phyloP scores from a whole-genome alignment of 805 yeast genomes.

The Kluyveromyces siamensis region DNA sequence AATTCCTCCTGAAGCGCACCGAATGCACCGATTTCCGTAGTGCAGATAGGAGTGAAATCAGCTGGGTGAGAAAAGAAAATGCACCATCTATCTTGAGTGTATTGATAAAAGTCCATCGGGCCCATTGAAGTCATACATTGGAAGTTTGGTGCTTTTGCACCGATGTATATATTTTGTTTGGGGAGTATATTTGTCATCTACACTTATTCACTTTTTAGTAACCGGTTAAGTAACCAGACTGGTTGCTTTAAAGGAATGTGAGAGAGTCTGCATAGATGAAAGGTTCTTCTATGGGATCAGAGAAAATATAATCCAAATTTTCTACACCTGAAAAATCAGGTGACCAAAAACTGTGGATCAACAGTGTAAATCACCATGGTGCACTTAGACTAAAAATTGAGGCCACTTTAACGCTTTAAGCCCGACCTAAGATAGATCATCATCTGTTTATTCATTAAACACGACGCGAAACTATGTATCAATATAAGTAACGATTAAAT shows the following conservation, averaged over 20 bases:
- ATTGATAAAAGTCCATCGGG: conserved; percentile 53
- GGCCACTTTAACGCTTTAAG: too few relatives aligned
- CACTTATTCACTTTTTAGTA: background rate
- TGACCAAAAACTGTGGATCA: too few relatives aligned
- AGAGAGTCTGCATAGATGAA: too few relatives aligned
- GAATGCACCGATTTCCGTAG: conserved; percentile 71
- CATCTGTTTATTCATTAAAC: conserved; percentile 18
- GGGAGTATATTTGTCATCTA: conserved; percentile 1
- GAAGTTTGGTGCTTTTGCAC: conserved; percentile 65
- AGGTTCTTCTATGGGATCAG: too few relatives aligned
- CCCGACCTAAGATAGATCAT: background rate
- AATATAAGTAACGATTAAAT: background rate
- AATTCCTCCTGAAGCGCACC: conserved; percentile 65
- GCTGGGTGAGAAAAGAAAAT: conserved; percentile 70
- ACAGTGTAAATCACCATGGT: too few relatives aligned
- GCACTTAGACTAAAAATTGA: too few relatives aligned
- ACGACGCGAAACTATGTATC: conserved; percentile 6
- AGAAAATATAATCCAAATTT: too few relatives aligned
- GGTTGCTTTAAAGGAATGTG: too few relatives aligned
- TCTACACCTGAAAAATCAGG: too few relatives aligned
- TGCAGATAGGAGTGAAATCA: conserved; percentile 73
- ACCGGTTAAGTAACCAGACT: too few relatives aligned
- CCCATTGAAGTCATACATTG: conserved; percentile 56
- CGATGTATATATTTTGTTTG: conserved; percentile 25
- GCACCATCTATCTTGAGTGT: conserved; percentile 52